These are phyloP conservation scores for Radiomyces spectabilis DNA, from an alignment of 192 early-diverging fungal genomes.

Conservation along the genomic window DNA sequence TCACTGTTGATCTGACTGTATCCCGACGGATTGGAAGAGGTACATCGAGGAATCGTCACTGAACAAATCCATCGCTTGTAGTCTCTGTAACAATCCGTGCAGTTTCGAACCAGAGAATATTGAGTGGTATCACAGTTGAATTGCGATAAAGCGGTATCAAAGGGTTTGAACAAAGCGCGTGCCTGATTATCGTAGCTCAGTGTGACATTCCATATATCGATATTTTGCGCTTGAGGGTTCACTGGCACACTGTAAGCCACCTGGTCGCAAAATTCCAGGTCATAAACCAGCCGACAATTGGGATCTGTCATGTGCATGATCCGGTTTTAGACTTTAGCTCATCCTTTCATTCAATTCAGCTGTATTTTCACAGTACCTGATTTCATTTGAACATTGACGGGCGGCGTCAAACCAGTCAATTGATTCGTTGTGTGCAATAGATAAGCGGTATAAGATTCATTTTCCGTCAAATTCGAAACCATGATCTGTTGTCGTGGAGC, in stretches of 20 bases:
- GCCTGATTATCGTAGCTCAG: slow-evolving; percentile 37
- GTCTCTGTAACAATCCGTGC: slow-evolving; percentile 41
- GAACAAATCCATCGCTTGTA: slow-evolving; percentile 53
- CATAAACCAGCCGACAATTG: slow-evolving; percentile 42
- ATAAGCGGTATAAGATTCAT: slow-evolving; percentile 34
- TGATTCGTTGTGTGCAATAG: slow-evolving; percentile 15
- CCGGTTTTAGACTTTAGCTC: slow-evolving; percentile 8
- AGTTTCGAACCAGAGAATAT: slow-evolving; percentile 49
- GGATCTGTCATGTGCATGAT: slow-evolving; percentile 22
- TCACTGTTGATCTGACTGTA: background rate
- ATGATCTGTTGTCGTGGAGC: slow-evolving; percentile 25
- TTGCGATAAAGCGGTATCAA: slow-evolving; percentile 33
- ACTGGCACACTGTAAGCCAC: slow-evolving; percentile 50
- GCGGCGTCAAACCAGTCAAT: slow-evolving; percentile 1
- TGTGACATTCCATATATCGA: slow-evolving; percentile 27
- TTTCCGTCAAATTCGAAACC: slow-evolving; percentile 26
- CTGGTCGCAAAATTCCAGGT: slow-evolving; percentile 41
- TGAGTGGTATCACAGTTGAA: slow-evolving; percentile 43
- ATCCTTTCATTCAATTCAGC: slow-evolving; percentile 13
- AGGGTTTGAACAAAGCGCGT: slow-evolving; percentile 31
- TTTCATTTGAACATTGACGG: slow-evolving; percentile 25
- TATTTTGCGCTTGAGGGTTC: background rate
- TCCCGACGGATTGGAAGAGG: background rate
- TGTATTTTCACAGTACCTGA: slow-evolving; percentile 10
- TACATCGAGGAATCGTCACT: slow-evolving; percentile 48